phyloP scores from a whole-genome alignment of 225 moss, liverwort and hornwort genomes.

The Climacium dendroides region DNA sequence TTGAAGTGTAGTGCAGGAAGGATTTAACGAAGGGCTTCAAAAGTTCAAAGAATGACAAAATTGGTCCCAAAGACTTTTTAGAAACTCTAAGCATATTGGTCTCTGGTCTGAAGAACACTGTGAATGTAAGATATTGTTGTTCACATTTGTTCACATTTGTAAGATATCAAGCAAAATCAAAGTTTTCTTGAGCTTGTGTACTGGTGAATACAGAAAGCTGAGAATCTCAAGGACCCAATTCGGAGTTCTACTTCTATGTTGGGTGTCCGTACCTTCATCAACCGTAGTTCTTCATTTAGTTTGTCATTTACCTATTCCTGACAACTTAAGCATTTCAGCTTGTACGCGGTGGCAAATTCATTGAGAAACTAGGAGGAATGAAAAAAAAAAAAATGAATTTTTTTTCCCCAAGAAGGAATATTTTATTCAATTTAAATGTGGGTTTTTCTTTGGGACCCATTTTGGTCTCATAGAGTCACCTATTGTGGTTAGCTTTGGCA shows the following conservation, averaged over 20 bases:
- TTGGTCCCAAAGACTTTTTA: neutral
- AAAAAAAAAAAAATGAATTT: no score
- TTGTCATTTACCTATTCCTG: no score
- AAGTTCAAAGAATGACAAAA: neutral
- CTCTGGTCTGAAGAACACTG: neutral
- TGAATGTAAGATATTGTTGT: neutral
- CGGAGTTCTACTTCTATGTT: neutral
- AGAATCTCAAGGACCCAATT: neutral
- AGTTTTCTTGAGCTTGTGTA: neutral
- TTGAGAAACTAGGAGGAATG: no score
- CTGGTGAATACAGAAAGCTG: neutral
- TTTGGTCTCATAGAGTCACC: no score
- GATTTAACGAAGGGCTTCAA: neutral
- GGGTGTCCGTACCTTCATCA: fast-evolving
- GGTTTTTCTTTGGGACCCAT: no score
- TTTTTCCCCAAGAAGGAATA: no score
- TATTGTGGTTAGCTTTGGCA: no score
- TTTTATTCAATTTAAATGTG: no score
- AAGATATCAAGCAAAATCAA: neutral
- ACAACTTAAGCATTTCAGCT: no score
- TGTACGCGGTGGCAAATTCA: no score
- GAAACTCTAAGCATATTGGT: neutral
- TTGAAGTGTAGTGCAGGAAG: neutral
- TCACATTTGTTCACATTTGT: neutral
- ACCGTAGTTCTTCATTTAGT: neutral